phyloP scores from a whole-genome alignment of 2,329 filamentous ascomycete species.

The Pseudohalonectria lignicola region DNA sequence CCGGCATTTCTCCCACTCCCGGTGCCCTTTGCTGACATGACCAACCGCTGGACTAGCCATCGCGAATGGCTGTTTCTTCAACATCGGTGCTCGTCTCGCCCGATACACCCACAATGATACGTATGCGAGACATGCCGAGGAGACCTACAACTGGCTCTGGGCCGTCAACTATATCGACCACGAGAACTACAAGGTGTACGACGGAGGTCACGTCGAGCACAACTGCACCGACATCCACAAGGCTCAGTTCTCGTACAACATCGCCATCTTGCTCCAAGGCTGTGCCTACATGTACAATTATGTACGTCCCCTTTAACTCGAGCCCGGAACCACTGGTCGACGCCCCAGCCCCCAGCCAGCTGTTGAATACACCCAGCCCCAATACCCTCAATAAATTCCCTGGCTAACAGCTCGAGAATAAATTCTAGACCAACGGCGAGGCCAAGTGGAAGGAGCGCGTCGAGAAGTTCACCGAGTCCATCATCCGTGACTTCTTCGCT shows the following conservation, averaged over 20 bases:
- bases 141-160: constrained; percentile 51
- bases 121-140: constrained; percentile 51
- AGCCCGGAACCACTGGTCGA: background rate
- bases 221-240: constrained; percentile 52
- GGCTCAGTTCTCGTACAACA: constrained; percentile 57
- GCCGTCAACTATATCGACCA: constrained; percentile 46
- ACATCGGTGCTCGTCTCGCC: constrained; percentile 57
- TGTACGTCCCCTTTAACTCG: constrained; percentile 21
- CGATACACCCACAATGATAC: constrained; percentile 57
- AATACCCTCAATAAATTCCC: no score
- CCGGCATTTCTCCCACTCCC: background rate
- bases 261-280: constrained; percentile 50
- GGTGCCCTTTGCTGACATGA: background rate
- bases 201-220: constrained; percentile 45
- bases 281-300: constrained; percentile 60
- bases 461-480: constrained; percentile 40
- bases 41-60: no score
- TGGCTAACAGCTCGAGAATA: background rate
- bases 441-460: constrained; percentile 42
- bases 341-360: no score
- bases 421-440: constrained; percentile 41
- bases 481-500: constrained; percentile 40
- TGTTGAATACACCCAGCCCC: no score
- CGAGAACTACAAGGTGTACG: constrained; percentile 43
- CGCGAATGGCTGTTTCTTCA: constrained; percentile 54